Conservation (phyloP, 768 basidiomycete genomes). For the Termitomyces eurrhizus region DNA sequence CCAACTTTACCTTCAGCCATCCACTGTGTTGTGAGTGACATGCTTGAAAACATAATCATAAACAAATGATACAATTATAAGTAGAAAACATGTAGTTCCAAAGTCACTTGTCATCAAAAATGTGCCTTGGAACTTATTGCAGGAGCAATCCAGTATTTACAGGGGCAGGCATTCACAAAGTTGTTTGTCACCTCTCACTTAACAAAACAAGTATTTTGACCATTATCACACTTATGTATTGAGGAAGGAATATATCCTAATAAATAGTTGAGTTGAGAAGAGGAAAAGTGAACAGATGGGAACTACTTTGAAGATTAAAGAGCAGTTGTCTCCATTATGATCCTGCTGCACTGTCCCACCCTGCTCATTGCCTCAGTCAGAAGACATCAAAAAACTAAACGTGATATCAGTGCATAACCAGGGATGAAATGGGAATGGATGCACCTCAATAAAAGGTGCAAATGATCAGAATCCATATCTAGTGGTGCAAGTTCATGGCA, state of each 20-base stretch:
- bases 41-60: no score
- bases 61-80: no score
- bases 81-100: no score
- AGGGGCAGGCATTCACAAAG: no score
- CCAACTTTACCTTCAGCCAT: no score
- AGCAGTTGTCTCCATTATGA: constrained; percentile 78
- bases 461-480: constrained; percentile 71
- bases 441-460: constrained; percentile 88
- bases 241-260: constrained; percentile 86
- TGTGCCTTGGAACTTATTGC: no score
- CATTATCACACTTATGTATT: constrained; percentile 23
- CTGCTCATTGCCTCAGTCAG: constrained; percentile 74
- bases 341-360: constrained; percentile 88
- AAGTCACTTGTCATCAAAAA: no score
- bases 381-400: constrained; percentile 87
- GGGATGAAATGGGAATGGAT: constrained; percentile 15
- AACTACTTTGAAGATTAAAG: constrained; percentile 75
- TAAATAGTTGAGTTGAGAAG: constrained; percentile 6
- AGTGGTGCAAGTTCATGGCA: constrained; percentile 86
- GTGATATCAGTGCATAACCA: constrained; percentile 6
- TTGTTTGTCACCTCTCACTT: no score
- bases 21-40: no score
- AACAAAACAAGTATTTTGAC: no score
- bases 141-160: no score
- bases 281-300: neutral